Base-by-base conservation (phyloP, 1,284 basidiomycete genomes). In the Calocybe gambosa region DNA sequence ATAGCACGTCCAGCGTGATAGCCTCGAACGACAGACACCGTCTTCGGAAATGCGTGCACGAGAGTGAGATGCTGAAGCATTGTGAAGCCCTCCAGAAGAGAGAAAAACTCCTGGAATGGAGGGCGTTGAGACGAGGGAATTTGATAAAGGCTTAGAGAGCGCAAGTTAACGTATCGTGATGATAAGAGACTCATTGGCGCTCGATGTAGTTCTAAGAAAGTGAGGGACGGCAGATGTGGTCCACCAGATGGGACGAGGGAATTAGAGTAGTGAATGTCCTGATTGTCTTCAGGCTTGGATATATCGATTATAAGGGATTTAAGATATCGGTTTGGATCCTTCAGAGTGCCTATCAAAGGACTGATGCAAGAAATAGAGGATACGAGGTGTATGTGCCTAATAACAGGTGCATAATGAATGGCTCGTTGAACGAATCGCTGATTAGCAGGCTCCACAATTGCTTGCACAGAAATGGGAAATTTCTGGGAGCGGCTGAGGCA, bases 141-240 rank as follows among this genome's bases (percentile, higher is more conserved):
- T 47, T 66, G 52, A 46, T 64, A 53, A 49, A 69, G 58, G 39
- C 62, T 62, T n/a, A 69, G 50, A 42, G 61, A 53, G n/a, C 59
- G 64, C 21, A 69, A 52, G 16, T 56, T 57, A 5, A 53, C 62
- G 49, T 58, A 69, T 21, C 65, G 61, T 28, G 58, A 50, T 5
- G 63, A 64, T 12, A 68, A 49, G 25, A 69, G 59, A 47, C 63
- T 61, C 23, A 69, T 61, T n/a, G 67, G 67, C 5, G 61, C 52
- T 33, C 60, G 53, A 34, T 58, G 62, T 15, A 69, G 49, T 46
- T 68, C 64, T 42, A 67, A 44, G 46, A 64, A 59, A 18, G 52
- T 56, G 46, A 68, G 46, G 29, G 45, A 52, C 9, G 46, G 55
- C 13, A 50, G 31, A 7, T 47, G 49, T 19, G 45, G 43, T 25